Conservation (phyloP, 306 rosid species). For the Abrus precatorius region DNA sequence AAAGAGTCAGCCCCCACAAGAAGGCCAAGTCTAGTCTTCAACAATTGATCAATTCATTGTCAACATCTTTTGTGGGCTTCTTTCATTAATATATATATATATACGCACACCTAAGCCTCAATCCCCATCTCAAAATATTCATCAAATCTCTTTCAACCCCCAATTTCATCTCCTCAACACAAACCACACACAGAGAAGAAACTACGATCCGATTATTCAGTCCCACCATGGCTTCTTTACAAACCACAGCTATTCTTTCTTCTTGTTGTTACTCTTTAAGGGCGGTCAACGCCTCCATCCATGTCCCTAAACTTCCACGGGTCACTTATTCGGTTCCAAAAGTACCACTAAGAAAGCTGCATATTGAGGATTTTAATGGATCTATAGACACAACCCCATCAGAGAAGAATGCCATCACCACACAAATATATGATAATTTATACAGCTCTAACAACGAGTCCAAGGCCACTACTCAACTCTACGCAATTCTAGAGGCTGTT, state of each 20-base stretch:
- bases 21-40: background rate
- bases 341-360: conserved; percentile 32
- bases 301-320: conserved; percentile 53
- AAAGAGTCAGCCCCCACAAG: conserved; percentile 12
- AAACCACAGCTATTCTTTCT: conserved; percentile 45
- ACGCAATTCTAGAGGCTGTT: conserved; percentile 61
- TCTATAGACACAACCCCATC: conserved; percentile 26
- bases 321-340: conserved; percentile 45
- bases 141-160: background rate
- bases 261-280: conserved; percentile 44
- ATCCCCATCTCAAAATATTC: background rate
- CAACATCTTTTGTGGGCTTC: conserved; percentile 35
- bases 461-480: conserved; percentile 50
- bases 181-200: background rate
- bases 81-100: conserved; percentile 13
- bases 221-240: conserved; percentile 38
- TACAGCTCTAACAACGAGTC: background rate
- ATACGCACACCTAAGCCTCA: background rate
- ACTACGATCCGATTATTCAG: background rate
- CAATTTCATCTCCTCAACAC: background rate
- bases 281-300: conserved; percentile 51
- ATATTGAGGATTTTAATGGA: conserved; percentile 26
- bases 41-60: background rate
- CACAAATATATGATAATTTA: background rate
- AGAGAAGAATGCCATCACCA: background rate